These are phyloP conservation scores for Boletus semigastroideus DNA, from an alignment of 1,284 basidiomycete genomes.

Conservation along the genomic window DNA sequence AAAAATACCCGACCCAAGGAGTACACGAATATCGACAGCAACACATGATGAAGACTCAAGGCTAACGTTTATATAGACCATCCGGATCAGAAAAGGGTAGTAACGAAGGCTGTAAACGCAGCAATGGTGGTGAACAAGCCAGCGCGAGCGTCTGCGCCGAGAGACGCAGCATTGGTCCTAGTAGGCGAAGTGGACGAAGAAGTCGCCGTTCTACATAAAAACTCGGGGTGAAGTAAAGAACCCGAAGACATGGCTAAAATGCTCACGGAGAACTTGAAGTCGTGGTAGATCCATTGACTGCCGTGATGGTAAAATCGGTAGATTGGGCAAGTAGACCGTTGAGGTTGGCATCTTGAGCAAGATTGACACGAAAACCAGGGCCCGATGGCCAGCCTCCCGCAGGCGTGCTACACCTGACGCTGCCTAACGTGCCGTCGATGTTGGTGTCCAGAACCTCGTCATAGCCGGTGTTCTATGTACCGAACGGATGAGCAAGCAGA, in stretches of 20 bases:
- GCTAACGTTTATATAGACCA: not conserved
- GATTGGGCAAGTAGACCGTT: constrained; percentile 67
- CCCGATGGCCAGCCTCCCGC: constrained; percentile 59
- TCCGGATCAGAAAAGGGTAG: constrained; percentile 18
- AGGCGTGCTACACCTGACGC: constrained; percentile 46
- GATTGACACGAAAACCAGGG: constrained; percentile 63
- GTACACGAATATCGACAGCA: not conserved
- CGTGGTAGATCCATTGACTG: constrained; percentile 13
- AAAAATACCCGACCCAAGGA: not conserved
- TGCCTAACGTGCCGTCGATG: constrained; percentile 44
- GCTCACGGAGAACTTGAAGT: constrained; percentile 27
- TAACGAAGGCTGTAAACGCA: constrained; percentile 29
- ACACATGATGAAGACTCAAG: not conserved
- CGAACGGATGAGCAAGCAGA: not conserved
- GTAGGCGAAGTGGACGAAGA: constrained; percentile 22
- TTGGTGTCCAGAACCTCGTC: constrained; percentile 48
- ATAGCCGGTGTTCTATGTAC: constrained; percentile 28
- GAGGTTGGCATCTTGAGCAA: constrained; percentile 51
- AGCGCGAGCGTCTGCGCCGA: constrained; percentile 22
- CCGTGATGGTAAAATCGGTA: constrained; percentile 51
- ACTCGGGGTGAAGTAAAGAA: constrained; percentile 10
- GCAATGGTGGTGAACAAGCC: constrained; percentile 33
- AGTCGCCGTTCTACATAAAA: constrained; percentile 20
- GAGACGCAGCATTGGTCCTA: constrained; percentile 29
- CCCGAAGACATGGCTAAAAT: not conserved